A percentile compares a stretch with the other conserved stretches of the same genome.
Conservation (phyloP, 2,329 filamentous ascomycete species). For the Ascochyta koolunga region DNA sequence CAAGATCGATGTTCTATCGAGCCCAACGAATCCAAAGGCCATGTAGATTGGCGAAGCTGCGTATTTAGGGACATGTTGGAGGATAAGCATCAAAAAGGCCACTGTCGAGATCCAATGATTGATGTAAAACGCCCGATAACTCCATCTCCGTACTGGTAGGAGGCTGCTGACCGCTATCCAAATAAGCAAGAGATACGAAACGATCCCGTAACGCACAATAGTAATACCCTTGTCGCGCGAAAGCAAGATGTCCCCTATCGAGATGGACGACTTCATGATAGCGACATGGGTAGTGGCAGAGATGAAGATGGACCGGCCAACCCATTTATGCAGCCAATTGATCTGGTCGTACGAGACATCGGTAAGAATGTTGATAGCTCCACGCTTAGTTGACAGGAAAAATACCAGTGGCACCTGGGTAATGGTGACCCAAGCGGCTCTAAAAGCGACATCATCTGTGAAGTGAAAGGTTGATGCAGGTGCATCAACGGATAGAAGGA, state of each 20-base stretch:
- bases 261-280: conserved; percentile 36
- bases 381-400: conserved; percentile 34
- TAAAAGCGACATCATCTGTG: conserved; percentile 38
- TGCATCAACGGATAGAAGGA: conserved; percentile 30
- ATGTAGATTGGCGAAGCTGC: conserved; percentile 30
- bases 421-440: conserved; percentile 39
- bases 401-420: conserved; percentile 37
- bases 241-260: conserved; percentile 24
- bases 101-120: conserved; percentile 36
- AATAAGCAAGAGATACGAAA: conserved; percentile 27
- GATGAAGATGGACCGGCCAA: conserved; percentile 30
- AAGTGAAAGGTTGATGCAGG: conserved; percentile 30
- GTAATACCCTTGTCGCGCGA: conserved; percentile 27
- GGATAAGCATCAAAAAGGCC: conserved; percentile 26
- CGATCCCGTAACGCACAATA: conserved; percentile 32
- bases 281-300: conserved; percentile 33
- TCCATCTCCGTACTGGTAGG: conserved; percentile 30
- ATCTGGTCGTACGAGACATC: conserved; percentile 31
- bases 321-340: conserved; percentile 34
- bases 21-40: conserved; percentile 19
- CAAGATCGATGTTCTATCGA: conserved; percentile 21
- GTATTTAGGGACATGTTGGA: conserved; percentile 34
- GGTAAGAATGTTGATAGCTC: conserved; percentile 28
- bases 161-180: conserved; percentile 36
- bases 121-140: conserved; percentile 34